Evolutionary conservation across 306 rosid genomes (phyloP).

Genomic region (Ziziphus jujuba): DNA sequence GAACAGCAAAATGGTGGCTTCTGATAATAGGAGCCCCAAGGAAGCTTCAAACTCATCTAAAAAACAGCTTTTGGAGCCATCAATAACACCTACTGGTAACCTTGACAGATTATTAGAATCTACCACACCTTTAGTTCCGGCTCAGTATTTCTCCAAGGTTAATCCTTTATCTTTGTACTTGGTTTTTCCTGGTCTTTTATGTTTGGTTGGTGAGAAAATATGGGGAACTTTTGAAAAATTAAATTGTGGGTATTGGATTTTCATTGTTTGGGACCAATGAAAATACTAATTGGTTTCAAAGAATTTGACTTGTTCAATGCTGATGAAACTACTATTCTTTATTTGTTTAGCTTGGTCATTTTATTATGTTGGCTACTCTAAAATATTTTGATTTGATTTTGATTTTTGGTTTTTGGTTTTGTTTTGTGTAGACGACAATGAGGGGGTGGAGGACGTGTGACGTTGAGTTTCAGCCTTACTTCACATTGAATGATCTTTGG

Average conservation of each 20-base stretch:
- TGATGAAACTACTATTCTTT: too few relatives aligned
- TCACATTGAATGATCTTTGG: conserved; percentile 76
- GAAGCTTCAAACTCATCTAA: conserved; percentile 27
- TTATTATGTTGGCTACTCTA: not conserved
- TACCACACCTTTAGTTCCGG: conserved; percentile 68
- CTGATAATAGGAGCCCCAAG: conserved; percentile 31
- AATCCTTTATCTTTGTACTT: conserved; percentile 22
- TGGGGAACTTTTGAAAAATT: not conserved
- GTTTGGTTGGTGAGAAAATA: not conserved
- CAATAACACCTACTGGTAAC: conserved; percentile 39
- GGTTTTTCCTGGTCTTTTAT: not conserved
- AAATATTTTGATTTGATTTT: not conserved
- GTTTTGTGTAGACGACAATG: conserved; percentile 63
- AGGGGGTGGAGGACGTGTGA: conserved; percentile 80
- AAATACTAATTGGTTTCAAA: not conserved
- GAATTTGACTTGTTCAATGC: too few relatives aligned
- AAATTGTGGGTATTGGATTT: conserved; percentile 14
- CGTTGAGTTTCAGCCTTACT: conserved; percentile 73
- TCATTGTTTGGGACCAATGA: conserved; percentile 7
- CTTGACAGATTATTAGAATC: conserved; percentile 69
- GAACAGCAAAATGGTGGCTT: conserved; percentile 30
- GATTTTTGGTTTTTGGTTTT: conserved; percentile 10
- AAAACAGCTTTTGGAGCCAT: conserved; percentile 34
- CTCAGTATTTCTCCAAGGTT: conserved; percentile 82
- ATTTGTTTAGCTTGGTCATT: not conserved